Percentiles rank a stretch among this genome's conserved stretches.
phyloP scores from a whole-genome alignment of 306 rosid genomes.

The Abrus precatorius region DNA sequence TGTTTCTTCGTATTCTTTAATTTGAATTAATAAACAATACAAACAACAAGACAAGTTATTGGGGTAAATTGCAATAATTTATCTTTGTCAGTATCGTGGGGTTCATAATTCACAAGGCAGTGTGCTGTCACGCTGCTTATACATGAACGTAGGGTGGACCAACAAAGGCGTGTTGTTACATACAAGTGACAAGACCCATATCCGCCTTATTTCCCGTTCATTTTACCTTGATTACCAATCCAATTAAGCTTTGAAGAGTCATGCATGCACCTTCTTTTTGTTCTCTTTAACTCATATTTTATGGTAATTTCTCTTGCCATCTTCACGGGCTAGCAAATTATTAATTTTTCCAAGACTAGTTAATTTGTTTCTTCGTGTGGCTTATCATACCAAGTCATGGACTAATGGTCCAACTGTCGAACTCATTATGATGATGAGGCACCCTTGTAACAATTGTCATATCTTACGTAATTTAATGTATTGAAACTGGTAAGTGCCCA shows the following conservation, averaged over 20 bases:
- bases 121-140: slow-evolving; percentile 32
- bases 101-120: slow-evolving; percentile 39
- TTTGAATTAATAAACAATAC: no score
- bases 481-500: neutral
- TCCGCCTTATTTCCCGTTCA: neutral
- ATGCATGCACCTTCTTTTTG: neutral
- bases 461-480: neutral
- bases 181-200: neutral
- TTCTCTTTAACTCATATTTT: neutral
- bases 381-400: slow-evolving; percentile 20
- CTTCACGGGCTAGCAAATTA: slow-evolving; percentile 22
- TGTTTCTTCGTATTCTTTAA: neutral
- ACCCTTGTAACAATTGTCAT: slow-evolving; percentile 16
- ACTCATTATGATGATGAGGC: slow-evolving; percentile 1
- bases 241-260: neutral
- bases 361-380: slow-evolving; percentile 34
- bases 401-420: slow-evolving; percentile 33
- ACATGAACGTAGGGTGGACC: slow-evolving; percentile 39
- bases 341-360: slow-evolving; percentile 8
- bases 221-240: neutral
- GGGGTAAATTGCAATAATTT: slow-evolving; percentile 8
- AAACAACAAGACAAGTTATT: neutral
- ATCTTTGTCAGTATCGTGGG: slow-evolving; percentile 32
- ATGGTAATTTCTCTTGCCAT: neutral
- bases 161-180: neutral